Evolutionary conservation across 306 rosid genomes (phyloP).

Genomic region (Castanea crenata): DNA sequence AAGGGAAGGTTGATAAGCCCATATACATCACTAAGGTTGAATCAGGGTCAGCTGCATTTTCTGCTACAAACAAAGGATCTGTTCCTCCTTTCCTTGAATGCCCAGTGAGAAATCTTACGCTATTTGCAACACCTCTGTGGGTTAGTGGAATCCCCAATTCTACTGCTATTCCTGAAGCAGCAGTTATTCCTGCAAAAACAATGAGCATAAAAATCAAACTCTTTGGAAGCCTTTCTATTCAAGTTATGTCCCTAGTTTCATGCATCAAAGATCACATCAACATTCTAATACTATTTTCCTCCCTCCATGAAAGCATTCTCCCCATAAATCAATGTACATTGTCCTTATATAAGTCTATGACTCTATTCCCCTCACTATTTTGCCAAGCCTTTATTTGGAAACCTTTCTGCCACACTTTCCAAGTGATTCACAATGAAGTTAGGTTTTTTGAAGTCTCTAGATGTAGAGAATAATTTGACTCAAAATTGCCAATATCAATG

Average conservation of each 20-base stretch:
- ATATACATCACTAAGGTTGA: slow-evolving; percentile 89
- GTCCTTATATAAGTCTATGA: neutral
- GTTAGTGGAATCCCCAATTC: slow-evolving; percentile 87
- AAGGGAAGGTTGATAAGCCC: slow-evolving; percentile 92
- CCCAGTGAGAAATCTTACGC: slow-evolving; percentile 87
- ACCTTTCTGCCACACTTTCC: neutral
- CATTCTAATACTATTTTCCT: neutral
- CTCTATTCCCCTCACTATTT: neutral
- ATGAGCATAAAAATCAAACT: neutral
- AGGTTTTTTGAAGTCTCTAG: neutral
- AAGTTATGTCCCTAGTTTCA: neutral
- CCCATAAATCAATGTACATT: neutral
- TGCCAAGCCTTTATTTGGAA: neutral
- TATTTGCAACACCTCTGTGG: slow-evolving; percentile 79
- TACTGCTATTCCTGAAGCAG: slow-evolving; percentile 96
- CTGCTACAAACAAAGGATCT: slow-evolving; percentile 85
- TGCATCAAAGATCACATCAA: neutral
- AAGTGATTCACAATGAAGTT: neutral
- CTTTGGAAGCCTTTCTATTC: neutral
- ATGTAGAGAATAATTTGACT: neutral
- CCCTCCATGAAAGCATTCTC: neutral
- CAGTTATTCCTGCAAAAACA: slow-evolving; percentile 71
- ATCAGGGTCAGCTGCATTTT: slow-evolving; percentile 86
- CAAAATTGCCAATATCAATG: neutral
- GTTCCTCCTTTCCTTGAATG: slow-evolving; percentile 93